Evolutionary conservation across 306 rosid genomes (phyloP), one percentile per base, ranked within the genome.

Genomic region (Calophaca sinica): DNA sequence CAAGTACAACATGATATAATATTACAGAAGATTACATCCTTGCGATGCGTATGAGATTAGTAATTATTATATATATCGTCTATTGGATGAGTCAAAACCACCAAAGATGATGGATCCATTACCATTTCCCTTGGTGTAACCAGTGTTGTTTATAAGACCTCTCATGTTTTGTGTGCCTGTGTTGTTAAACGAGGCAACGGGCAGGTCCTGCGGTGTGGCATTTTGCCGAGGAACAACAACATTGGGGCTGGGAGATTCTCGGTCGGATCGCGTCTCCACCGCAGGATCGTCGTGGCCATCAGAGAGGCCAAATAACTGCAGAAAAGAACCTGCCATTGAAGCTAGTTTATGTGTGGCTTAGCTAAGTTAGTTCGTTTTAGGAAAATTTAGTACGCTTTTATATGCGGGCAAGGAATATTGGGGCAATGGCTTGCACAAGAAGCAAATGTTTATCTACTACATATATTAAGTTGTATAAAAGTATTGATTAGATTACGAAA

Each of bases 131-230:
- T 48, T 60, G 69, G 80, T 72, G 39, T 65, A 46, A 46, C 87
- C 87, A 72, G 82, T 36, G 81, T 84, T 84, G 76, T 80, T 84
- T 59, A 75, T 84, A 10, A 84, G 87, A 28, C 84, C 87, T 4
- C 3, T 72, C 74, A 80, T 55, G 74, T 76, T 76, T 70, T 84
- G 87, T 7, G 82, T 76, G 60, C 84, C 87, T 6, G 42, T 26
- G 77, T 84, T 80, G 80, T 33, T 76, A 68, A 71, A 80, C 31
- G 75, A 20, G 48, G 33, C 51, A 4, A 45, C 11, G 0, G 76
- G 54, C 2, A 0, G 59, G 13, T 39, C 26, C 41, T 2, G 50
- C 26, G 14, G 12, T 5, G 20, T 6, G 36, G 31, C 26, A n/a
- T 1, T 51, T 13, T 1, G 53, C 6, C 2, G 70, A 68, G 78